These are phyloP conservation scores for Sphaerulina vaccinii DNA, from an alignment of 2,329 filamentous ascomycete species.

Conservation along the genomic window DNA sequence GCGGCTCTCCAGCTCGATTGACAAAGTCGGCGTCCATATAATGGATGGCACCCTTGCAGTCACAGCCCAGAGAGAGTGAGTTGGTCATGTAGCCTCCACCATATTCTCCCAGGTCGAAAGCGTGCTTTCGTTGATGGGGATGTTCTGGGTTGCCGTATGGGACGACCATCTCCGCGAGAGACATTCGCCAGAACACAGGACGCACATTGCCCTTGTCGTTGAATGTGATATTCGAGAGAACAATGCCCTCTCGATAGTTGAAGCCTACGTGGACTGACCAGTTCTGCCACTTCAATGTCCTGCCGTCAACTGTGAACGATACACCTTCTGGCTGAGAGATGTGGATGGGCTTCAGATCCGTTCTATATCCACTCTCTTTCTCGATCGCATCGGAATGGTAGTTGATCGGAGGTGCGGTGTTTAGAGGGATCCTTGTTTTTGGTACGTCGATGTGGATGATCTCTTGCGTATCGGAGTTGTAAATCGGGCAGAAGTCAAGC, in stretches of 20 bases:
- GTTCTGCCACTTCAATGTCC: conserved; percentile 83
- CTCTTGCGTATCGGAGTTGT: conserved; percentile 73
- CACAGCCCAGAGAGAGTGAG: conserved; percentile 71
- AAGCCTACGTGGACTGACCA: conserved; percentile 93
- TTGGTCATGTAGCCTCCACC: conserved; percentile 84
- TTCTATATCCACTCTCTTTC: conserved; percentile 71
- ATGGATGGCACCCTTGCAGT: conserved; percentile 87
- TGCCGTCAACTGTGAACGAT: conserved; percentile 74
- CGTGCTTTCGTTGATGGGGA: conserved; percentile 75
- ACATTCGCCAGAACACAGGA: conserved; percentile 84
- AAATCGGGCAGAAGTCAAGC: conserved; percentile 92
- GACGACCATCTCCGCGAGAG: conserved; percentile 90
- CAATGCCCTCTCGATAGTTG: conserved; percentile 90
- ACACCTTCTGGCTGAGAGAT: conserved; percentile 88
- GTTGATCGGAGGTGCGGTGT: conserved; percentile 69
- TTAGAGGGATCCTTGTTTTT: conserved; percentile 71
- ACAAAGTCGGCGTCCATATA: conserved; percentile 89
- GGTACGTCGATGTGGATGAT: conserved; percentile 85
- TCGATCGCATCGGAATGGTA: conserved; percentile 75
- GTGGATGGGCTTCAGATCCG: conserved; percentile 79
- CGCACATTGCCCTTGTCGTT: conserved; percentile 76
- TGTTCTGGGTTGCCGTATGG: conserved; percentile 81
- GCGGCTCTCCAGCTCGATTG: conserved; percentile 67
- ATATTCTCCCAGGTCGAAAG: conserved; percentile 78
- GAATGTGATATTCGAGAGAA: conserved; percentile 85